These are phyloP conservation scores for Yamadazyma pseudoaaseri DNA, from an alignment of 1,139 yeast species.

Conservation along the genomic window DNA sequence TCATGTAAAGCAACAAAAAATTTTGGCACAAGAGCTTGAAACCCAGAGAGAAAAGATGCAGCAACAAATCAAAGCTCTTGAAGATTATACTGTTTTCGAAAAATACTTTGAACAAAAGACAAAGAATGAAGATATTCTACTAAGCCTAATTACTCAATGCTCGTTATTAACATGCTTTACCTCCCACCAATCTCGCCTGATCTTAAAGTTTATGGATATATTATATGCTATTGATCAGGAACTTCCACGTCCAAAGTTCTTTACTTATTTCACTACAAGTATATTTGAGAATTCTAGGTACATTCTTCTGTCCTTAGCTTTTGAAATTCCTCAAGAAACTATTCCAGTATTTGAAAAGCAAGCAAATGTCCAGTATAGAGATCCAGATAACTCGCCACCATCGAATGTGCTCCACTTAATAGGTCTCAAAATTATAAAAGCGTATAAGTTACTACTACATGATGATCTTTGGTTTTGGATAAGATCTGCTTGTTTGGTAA, in stretches of 20 bases:
- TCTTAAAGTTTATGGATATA: constrained; percentile 26
- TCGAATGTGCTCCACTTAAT: constrained; percentile 19
- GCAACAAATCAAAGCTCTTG: constrained; percentile 10
- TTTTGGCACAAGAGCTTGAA: constrained; percentile 18
- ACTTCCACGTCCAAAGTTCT: constrained; percentile 24
- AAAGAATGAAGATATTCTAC: constrained; percentile 24
- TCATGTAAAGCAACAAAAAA: constrained; percentile 18
- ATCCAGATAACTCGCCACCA: constrained; percentile 35
- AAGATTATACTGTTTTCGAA: constrained; percentile 17
- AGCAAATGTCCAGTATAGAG: constrained; percentile 10
- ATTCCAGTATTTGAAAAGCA: constrained; percentile 9
- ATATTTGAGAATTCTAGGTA: constrained; percentile 14
- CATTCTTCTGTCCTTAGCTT: constrained; percentile 13
- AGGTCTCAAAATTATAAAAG: constrained; percentile 18
- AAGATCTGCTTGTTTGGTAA: constrained; percentile 24
- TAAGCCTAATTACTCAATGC: constrained; percentile 29
- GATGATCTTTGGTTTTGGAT: constrained; percentile 33
- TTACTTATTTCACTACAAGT: constrained; percentile 22
- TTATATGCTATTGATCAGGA: constrained; percentile 26
- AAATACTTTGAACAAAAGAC: constrained; percentile 13
- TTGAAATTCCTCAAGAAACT: constrained; percentile 12
- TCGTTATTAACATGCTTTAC: constrained; percentile 18
- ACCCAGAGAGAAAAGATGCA: constrained; percentile 11
- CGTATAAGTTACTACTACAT: constrained; percentile 19
- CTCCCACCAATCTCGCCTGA: constrained; percentile 14